Evolutionary conservation across 345 rosid genomes (phyloP), one percentile per base, ranked within the genome.

Genomic region (Draba incana): DNA sequence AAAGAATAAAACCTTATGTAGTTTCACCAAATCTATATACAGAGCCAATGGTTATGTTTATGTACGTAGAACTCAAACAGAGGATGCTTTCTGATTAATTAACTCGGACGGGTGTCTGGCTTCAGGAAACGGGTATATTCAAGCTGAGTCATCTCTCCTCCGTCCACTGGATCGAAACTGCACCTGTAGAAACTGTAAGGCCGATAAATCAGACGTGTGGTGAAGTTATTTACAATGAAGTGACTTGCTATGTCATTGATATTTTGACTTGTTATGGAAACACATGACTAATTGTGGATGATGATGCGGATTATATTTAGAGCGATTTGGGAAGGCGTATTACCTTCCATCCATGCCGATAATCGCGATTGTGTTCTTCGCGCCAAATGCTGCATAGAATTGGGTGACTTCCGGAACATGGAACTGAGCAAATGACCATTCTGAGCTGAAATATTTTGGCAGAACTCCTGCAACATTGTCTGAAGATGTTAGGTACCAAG

Each of bases 381-480:
- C 78, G 28, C 96, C 97, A 85, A 92, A 90, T 65, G 97, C 97
- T 20, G 87, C 92, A 77, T 81, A 81, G 66, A 81, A 92, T 56
- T 85, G 89, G 64, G 88, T 78, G 54, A 69, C 84, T 78, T 85
- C 98, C 24, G 88, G 92, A 60, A 90, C 59, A 70, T 82, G 97
- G 76, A 92, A 86, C 89, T 77, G 92, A 46, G 98, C 96, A 72
- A 90, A 88, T 53, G 97, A 92, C 97, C 98, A 88, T 49, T 92
- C 98, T 15, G 98, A 92, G 83, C 98, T 92, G 78, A 92, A 92
- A 76, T 92, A 92, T 70, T 80, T 90, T 10, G 98, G 98, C 58
- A 92, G 75, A 57, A 92, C 82, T 66, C 93, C 97, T 92, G 92
- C 16, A 78, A 60, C 37, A 45, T 51, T 13, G 23, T 30, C 14